These are phyloP conservation scores for Populus tremula DNA, from an alignment of 345 rosid species.

Conservation along the genomic window DNA sequence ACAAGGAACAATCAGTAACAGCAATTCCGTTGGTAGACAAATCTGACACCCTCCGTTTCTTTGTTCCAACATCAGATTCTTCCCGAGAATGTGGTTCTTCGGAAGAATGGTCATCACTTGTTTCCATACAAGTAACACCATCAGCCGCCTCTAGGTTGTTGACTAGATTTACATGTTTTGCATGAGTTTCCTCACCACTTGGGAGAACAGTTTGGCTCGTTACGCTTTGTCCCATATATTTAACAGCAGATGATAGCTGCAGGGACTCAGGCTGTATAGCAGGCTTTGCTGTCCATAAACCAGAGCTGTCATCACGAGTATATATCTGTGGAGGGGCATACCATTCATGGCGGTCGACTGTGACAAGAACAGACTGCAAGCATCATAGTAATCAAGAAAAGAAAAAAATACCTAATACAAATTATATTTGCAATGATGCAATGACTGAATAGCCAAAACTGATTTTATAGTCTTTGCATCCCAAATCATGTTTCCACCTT, in stretches of 20 bases:
- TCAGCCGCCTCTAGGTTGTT: constrained; percentile 47
- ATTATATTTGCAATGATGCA: constrained; percentile 48
- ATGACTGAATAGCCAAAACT: constrained; percentile 19
- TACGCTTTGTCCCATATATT: constrained; percentile 27
- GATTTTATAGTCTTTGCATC: too few relatives aligned
- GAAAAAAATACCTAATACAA: constrained; percentile 43
- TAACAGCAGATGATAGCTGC: constrained; percentile 34
- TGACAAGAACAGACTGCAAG: constrained; percentile 82
- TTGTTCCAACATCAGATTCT: constrained; percentile 59
- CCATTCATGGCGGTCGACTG: constrained; percentile 96
- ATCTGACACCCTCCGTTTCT: constrained; percentile 66
- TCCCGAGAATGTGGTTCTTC: constrained; percentile 41
- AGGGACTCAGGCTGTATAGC: constrained; percentile 44
- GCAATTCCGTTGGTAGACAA: constrained; percentile 39
- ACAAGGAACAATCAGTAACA: constrained; percentile 40
- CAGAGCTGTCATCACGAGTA: constrained; percentile 81
- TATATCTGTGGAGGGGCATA: constrained; percentile 85
- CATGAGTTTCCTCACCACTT: constrained; percentile 38
- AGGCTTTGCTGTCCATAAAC: constrained; percentile 75
- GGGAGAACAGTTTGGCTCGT: constrained; percentile 23
- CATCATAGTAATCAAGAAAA: constrained; percentile 6
- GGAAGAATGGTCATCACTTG: constrained; percentile 57
- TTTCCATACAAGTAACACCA: constrained; percentile 57
- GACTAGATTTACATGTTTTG: constrained; percentile 47
- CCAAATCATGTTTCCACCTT: too few relatives aligned